Evolutionary conservation across 805 yeast genomes (phyloP).

Genomic region (Sugiyamaella valdiviana): DNA sequence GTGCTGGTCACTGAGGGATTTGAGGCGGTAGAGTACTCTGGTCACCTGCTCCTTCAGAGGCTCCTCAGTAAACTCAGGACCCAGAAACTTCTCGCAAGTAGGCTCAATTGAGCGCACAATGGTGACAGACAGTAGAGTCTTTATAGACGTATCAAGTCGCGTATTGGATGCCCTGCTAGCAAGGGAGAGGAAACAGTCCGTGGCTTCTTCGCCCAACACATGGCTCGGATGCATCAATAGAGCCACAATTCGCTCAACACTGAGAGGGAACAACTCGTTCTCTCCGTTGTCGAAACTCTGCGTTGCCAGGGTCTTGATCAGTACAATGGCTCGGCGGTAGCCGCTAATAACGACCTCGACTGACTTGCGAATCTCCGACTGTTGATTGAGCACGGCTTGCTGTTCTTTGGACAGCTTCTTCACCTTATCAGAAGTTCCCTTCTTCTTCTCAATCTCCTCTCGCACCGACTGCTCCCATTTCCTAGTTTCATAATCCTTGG

Average conservation of each 20-base stretch:
- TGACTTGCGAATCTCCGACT: conserved; percentile 46
- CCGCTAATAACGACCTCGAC: conserved; percentile 37
- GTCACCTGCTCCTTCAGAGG: conserved; percentile 50
- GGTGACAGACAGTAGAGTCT: conserved; percentile 60
- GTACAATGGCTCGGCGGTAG: conserved; percentile 44
- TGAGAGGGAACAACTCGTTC: conserved; percentile 35
- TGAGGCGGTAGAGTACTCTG: conserved; percentile 67
- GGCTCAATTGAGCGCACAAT: conserved; percentile 48
- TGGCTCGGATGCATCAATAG: not conserved
- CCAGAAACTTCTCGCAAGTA: conserved; percentile 38
- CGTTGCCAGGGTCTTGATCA: conserved; percentile 51
- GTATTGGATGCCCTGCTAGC: conserved; percentile 43
- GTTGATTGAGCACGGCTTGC: conserved; percentile 60
- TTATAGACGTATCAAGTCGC: conserved; percentile 43
- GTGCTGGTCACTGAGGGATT: conserved; percentile 65
- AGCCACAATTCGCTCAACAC: conserved; percentile 24
- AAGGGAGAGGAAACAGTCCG: conserved; percentile 49
- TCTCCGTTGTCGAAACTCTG: conserved; percentile 57
- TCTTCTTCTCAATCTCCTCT: conserved; percentile 61
- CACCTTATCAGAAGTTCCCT: conserved; percentile 23
- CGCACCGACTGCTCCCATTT: conserved; percentile 88
- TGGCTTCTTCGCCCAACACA: conserved; percentile 23
- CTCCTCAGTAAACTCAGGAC: conserved; percentile 44
- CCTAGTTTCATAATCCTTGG: conserved; percentile 76
- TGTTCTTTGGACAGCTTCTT: conserved; percentile 76